phyloP scores from a whole-genome alignment of 1,284 basidiomycete genomes.

The Ustilago nuda region DNA sequence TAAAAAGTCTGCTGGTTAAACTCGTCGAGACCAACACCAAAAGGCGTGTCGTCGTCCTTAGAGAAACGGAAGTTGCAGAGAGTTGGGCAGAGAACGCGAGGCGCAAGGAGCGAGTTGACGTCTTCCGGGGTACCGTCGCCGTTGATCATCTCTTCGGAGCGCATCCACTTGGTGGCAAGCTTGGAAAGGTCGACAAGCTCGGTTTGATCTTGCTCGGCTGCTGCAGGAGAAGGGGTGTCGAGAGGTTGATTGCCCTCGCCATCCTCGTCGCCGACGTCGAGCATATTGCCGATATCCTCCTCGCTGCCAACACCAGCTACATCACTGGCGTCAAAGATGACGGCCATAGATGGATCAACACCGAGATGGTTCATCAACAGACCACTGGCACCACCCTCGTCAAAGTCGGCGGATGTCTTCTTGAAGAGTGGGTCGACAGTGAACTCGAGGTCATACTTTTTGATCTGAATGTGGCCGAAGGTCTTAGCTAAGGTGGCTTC shows the following conservation, averaged over 20 bases:
- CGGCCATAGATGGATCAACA: constrained; percentile 83
- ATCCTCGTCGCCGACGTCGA: constrained; percentile 40
- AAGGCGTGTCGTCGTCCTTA: constrained; percentile 58
- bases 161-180: constrained; percentile 53
- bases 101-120: constrained; percentile 45
- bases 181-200: constrained; percentile 53
- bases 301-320: constrained; percentile 83
- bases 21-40: constrained; percentile 52
- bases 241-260: constrained; percentile 20
- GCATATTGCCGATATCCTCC: constrained; percentile 68
- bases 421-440: constrained; percentile 95
- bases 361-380: constrained; percentile 72
- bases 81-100: constrained; percentile 57
- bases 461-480: constrained; percentile 81
- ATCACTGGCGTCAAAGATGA: constrained; percentile 97
- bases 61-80: constrained; percentile 61
- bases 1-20: constrained; percentile 47
- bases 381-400: constrained; percentile 96
- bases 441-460: constrained; percentile 81
- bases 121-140: constrained; percentile 17
- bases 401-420: constrained; percentile 98
- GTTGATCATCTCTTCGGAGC: constrained; percentile 28
- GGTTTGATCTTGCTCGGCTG: constrained; percentile 24
- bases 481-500: constrained; percentile 66
- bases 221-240: constrained; percentile 18